Conservation (phyloP, 202 grass and related monocot species). For the Zizania palustris region DNA sequence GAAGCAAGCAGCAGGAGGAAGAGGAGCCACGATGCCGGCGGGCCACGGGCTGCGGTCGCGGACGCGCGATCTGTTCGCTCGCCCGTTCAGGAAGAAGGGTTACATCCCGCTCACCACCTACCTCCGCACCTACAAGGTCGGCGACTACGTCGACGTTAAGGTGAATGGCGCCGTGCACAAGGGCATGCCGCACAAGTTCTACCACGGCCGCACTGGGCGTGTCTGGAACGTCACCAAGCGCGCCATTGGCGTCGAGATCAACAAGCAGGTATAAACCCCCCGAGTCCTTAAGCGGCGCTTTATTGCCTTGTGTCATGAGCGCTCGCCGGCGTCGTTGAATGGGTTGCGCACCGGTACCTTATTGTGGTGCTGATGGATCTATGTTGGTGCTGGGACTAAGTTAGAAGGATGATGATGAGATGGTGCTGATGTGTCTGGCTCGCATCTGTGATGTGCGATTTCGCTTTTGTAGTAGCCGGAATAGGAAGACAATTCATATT, state of each 20-base stretch:
- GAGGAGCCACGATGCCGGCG: constrained; percentile 69
- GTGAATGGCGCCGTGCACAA: constrained; percentile 92
- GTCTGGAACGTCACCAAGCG: constrained; percentile 97
- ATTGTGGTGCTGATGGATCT: background rate
- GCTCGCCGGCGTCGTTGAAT: background rate
- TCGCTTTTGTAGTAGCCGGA: background rate
- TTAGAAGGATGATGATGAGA: background rate
- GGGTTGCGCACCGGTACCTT: background rate
- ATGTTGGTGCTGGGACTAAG: background rate
- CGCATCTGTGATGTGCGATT: background rate
- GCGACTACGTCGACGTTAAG: constrained; percentile 82
- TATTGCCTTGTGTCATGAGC: too few species aligned
- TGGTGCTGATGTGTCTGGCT: background rate
- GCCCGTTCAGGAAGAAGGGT: constrained; percentile 81
- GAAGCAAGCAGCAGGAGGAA: constrained; percentile 37
- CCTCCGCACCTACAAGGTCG: constrained; percentile 85
- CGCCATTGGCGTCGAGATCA: constrained; percentile 90
- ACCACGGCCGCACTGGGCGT: constrained; percentile 82
- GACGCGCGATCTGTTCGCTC: constrained; percentile 81
- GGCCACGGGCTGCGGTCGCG: constrained; percentile 77
- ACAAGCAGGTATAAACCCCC: constrained; percentile 68
- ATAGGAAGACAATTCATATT: background rate
- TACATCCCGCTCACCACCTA: constrained; percentile 91
- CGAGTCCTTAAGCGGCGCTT: background rate
- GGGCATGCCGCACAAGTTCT: constrained; percentile 94